Conservation (phyloP, 208 protist genomes). For the Leishmania turanica region DNA sequence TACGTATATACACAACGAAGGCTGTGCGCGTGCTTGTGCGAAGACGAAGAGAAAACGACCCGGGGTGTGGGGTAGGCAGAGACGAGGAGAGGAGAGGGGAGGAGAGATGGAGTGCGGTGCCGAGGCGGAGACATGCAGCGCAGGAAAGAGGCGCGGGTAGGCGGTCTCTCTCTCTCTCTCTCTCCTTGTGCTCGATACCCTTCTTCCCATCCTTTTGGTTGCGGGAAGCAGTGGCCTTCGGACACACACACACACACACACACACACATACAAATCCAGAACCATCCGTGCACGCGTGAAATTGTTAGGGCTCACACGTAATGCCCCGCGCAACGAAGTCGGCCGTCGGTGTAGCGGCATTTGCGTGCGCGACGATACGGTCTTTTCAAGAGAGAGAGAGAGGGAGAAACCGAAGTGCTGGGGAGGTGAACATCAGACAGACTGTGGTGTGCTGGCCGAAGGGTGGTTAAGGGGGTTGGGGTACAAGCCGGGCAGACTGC, state of each 20-base stretch:
- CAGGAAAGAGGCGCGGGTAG: not conserved
- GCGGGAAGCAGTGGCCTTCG: not conserved
- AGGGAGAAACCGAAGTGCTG: not conserved
- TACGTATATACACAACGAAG: not conserved
- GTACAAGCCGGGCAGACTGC: not conserved
- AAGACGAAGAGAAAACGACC: not conserved
- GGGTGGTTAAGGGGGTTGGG: too few species aligned
- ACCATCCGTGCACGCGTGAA: not conserved
- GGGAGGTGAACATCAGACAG: too few species aligned
- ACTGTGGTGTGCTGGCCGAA: too few species aligned
- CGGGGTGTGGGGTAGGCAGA: not conserved
- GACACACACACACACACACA: not conserved
- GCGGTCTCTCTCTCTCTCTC: not conserved
- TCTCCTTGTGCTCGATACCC: not conserved
- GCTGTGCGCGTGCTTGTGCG: not conserved
- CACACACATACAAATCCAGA: not conserved
- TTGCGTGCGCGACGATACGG: not conserved
- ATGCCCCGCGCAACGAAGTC: not conserved
- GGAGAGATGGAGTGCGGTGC: not conserved
- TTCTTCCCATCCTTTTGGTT: not conserved
- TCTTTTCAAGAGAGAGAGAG: not conserved
- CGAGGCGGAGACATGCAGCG: not conserved
- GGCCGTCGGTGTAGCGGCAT: not conserved
- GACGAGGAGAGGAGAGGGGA: not conserved
- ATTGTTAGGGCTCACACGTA: not conserved